Conservation (phyloP, 140 eudicot species). For the Erigeron philadelphicus region DNA sequence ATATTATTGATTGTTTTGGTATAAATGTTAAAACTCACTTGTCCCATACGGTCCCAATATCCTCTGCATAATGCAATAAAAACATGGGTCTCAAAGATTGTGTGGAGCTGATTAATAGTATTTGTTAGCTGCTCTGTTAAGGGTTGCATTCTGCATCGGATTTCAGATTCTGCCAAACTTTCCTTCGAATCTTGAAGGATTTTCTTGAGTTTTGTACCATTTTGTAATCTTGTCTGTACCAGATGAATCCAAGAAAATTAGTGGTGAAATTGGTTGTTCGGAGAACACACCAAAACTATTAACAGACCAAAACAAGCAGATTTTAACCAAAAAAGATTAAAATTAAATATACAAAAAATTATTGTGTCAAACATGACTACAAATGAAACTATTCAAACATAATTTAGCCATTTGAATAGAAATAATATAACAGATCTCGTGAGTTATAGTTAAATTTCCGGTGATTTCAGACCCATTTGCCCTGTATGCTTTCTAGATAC, state of each 20-base stretch:
- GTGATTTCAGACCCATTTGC: too few species aligned
- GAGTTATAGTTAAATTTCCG: too few species aligned
- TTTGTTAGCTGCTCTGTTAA: slow-evolving; percentile 57
- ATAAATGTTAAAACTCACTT: slow-evolving; percentile 36
- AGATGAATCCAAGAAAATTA: slow-evolving; percentile 11
- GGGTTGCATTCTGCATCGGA: slow-evolving; percentile 68
- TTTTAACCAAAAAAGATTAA: too few species aligned
- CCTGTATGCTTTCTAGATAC: too few species aligned
- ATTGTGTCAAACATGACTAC: too few species aligned
- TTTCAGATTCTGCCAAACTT: slow-evolving; percentile 55
- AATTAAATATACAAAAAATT: too few species aligned
- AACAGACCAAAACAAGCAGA: too few species aligned
- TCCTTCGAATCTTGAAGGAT: slow-evolving; percentile 78
- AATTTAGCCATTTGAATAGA: too few species aligned
- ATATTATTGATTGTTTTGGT: neutral
- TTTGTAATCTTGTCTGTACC: slow-evolving; percentile 61
- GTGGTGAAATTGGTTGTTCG: neutral
- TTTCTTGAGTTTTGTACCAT: slow-evolving; percentile 68
- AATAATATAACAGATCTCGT: too few species aligned
- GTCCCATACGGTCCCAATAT: slow-evolving; percentile 88
- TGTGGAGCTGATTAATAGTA: slow-evolving; percentile 68
- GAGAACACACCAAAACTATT: neutral
- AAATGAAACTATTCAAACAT: too few species aligned
- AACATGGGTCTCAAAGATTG: slow-evolving; percentile 56
- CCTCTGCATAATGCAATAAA: slow-evolving; percentile 75